Evolutionary conservation across 2,329 filamentous ascomycete species (phyloP), one percentile per base, ranked within the genome.

Genomic region (Ophiocordyceps australis): DNA sequence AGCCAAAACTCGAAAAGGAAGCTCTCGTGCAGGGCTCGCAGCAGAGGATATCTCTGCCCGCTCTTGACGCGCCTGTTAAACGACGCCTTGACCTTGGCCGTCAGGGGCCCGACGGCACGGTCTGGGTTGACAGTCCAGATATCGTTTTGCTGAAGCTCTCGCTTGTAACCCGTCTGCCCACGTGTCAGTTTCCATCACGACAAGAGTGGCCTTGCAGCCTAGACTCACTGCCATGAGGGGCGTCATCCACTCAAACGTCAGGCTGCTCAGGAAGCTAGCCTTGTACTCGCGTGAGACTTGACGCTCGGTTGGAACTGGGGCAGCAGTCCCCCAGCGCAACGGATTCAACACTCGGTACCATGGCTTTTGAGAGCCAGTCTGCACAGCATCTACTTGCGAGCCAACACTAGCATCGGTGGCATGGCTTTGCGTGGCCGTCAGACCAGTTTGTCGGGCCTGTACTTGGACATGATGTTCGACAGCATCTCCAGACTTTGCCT

Each of bases 241-340:
- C 1, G 72, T 71, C 62, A 94, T 86, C 86, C 86, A 95, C 46
- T 82, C 70, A 43, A 93, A 95, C 4, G 75, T 76, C 14, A 92
- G 46, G 29, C 61, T 46, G 51, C 80, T 92, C 34, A 89, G 64
- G 41, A 83, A 74, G 3, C 65, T 55, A 5, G 85, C 85, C 4
- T 55, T 60, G 43, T 81, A 61, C 51, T 94, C 85, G 33, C 65
- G 66, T 5, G 70, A 83, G 1, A 59, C 46, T 6, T 37, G 39
- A 29, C 58, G 57, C 37, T 59, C 57, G 24, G 61, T 49, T 20
- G 72, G 71, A 1, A 74, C 52, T 0, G 62, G 54, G 2, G 69
- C 65, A 3, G 60, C 49, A 18, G 45, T 33, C 5, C 68, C 64
- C 70, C 70, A 75, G 42, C 55, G 55, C 35, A 76, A 38, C 3